phyloP scores from a whole-genome alignment of 495 filamentous ascomycete species.

The Hypoxylon fuscum region DNA sequence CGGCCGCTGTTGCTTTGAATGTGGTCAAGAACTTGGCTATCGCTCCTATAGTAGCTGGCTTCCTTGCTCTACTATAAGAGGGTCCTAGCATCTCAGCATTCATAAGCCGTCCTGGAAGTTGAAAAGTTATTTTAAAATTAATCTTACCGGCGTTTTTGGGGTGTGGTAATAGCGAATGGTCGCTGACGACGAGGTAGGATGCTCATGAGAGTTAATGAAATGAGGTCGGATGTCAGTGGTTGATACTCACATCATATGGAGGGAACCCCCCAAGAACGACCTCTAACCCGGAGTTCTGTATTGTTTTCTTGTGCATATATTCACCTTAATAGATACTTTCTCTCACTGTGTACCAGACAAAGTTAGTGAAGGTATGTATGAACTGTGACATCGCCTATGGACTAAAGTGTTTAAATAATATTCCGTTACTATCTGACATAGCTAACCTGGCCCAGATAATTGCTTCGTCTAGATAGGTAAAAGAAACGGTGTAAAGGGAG shows the following conservation, averaged over 20 bases:
- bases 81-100: background rate
- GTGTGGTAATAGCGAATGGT: background rate
- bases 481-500: no score
- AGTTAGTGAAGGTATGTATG: no score
- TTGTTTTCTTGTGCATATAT: slow-evolving; percentile 19
- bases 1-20: slow-evolving; percentile 9
- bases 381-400: no score
- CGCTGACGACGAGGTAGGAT: no score
- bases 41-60: slow-evolving; percentile 28
- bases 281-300: background rate
- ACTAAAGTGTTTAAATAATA: no score
- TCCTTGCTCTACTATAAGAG: slow-evolving; percentile 31
- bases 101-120: background rate
- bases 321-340: slow-evolving; percentile 9
- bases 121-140: slow-evolving; percentile 4
- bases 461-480: no score
- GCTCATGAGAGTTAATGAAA: slow-evolving; percentile 15
- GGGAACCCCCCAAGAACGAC: background rate
- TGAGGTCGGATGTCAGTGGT: slow-evolving; percentile 1
- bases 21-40: slow-evolving; percentile 31
- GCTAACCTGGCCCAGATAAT: no score
- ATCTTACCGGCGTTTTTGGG: slow-evolving; percentile 15
- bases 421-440: no score
- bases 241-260: background rate
- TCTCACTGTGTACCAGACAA: no score